Percentiles rank a stretch among this genome's conserved stretches.
Evolutionary conservation across 2,329 filamentous ascomycete genomes (phyloP).

Genomic region (Trichoderma breve): DNA sequence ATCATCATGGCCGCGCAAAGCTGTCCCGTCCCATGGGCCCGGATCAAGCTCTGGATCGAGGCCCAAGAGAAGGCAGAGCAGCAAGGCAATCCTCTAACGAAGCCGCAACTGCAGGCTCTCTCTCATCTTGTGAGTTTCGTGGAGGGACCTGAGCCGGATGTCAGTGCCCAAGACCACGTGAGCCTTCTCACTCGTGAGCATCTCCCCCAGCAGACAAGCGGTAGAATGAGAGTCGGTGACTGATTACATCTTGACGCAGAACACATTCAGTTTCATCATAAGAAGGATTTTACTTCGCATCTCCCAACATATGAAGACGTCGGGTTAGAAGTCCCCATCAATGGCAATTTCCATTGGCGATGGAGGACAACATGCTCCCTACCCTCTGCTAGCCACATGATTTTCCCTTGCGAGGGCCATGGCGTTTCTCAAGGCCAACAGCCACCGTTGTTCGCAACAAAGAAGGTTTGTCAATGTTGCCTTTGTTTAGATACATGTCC

Average conservation of each 20-base stretch:
- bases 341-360: slow-evolving; percentile 25
- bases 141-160: slow-evolving; percentile 28
- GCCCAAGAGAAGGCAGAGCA: slow-evolving; percentile 39
- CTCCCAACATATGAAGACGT: slow-evolving; percentile 23
- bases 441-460: slow-evolving; percentile 41
- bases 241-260: slow-evolving; percentile 18
- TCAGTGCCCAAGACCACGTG: slow-evolving; percentile 31
- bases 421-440: slow-evolving; percentile 30
- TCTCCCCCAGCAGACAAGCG: not conserved
- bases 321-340: slow-evolving; percentile 25
- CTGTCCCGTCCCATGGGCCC: slow-evolving; percentile 32
- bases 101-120: slow-evolving; percentile 41
- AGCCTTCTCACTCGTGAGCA: slow-evolving; percentile 30
- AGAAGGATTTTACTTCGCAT: not conserved
- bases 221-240: not conserved
- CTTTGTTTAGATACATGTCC: not conserved
- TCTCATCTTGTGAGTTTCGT: slow-evolving; percentile 37
- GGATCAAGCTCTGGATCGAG: slow-evolving; percentile 41
- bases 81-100: slow-evolving; percentile 35
- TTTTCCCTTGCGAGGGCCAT: slow-evolving; percentile 28
- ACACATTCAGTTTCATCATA: slow-evolving; percentile 19
- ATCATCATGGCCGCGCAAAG: not conserved
- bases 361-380: slow-evolving; percentile 32
- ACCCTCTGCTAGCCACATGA: not conserved
- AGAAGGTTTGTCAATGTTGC: slow-evolving; percentile 40